Percentiles rank a stretch among this genome's conserved stretches.
phyloP scores from a whole-genome alignment of 495 filamentous ascomycete species.

The Glutinoglossum americanum region DNA sequence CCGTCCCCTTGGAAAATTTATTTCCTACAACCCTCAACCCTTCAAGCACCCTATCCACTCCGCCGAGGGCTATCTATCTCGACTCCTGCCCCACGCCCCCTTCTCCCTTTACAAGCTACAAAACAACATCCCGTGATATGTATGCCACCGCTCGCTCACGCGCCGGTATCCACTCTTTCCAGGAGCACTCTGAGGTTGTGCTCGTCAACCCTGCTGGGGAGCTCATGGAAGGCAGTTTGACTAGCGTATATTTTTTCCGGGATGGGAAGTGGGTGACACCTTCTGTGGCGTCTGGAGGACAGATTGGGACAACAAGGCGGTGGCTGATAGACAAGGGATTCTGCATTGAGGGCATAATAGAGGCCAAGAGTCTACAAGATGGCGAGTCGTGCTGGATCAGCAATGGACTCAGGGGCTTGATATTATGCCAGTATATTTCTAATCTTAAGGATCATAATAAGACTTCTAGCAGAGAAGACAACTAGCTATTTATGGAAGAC shows the following conservation, averaged over 20 bases:
- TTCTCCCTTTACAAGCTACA: conserved; percentile 49
- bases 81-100: conserved; percentile 29
- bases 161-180: conserved; percentile 27
- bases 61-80: conserved; percentile 28
- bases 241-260: conserved; percentile 60
- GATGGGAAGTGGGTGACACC: conserved; percentile 47
- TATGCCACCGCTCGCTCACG: conserved; percentile 43
- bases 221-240: conserved; percentile 72
- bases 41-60: background rate
- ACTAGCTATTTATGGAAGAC: background rate
- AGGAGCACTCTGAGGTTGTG: conserved; percentile 45
- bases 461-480: background rate
- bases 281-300: conserved; percentile 43
- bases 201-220: conserved; percentile 42
- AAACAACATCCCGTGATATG: conserved; percentile 43
- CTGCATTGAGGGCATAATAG: conserved; percentile 40
- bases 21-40: conserved; percentile 27
- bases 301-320: conserved; percentile 59
- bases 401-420: conserved; percentile 67
- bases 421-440: conserved; percentile 9
- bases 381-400: conserved; percentile 70
- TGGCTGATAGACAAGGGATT: conserved; percentile 48
- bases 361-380: conserved; percentile 31
- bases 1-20: conserved; percentile 28
- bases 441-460: background rate